These are phyloP conservation scores for Barnettozyma californica DNA, from an alignment of 805 yeast genomes.

Conservation along the genomic window DNA sequence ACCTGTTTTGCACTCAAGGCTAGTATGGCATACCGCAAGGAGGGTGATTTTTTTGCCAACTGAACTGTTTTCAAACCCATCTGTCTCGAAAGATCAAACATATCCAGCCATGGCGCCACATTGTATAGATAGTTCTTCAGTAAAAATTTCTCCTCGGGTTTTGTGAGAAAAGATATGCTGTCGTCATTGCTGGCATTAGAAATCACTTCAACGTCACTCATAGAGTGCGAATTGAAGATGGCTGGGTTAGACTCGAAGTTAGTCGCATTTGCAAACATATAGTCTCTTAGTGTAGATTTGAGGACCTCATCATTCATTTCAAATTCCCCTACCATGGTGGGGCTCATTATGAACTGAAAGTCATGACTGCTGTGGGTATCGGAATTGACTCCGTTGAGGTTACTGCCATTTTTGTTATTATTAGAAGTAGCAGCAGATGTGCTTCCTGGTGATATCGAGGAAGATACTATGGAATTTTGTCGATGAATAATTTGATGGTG, in stretches of 20 bases:
- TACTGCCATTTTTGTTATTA: background rate
- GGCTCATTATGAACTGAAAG: background rate
- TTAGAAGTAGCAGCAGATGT: background rate
- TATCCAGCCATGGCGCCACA: slow-evolving; percentile 36
- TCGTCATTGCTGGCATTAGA: background rate
- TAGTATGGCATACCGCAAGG: slow-evolving; percentile 27
- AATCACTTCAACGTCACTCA: background rate
- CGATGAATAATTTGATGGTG: background rate
- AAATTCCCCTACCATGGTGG: slow-evolving; percentile 7
- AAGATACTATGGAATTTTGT: background rate
- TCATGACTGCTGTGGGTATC: background rate
- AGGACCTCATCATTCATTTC: slow-evolving; percentile 29
- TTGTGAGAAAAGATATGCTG: slow-evolving; percentile 18
- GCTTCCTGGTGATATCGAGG: slow-evolving; percentile 4
- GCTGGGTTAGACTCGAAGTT: slow-evolving; percentile 11
- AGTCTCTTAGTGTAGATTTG: slow-evolving; percentile 33
- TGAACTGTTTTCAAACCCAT: slow-evolving; percentile 31
- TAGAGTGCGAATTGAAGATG: background rate
- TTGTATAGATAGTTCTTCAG: slow-evolving; percentile 32
- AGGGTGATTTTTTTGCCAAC: slow-evolving; percentile 35
- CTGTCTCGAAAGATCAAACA: slow-evolving; percentile 32
- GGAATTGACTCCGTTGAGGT: background rate
- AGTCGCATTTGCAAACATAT: slow-evolving; percentile 35
- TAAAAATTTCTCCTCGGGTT: slow-evolving; percentile 31
- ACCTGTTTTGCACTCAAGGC: slow-evolving; percentile 31